Evolutionary conservation across 1,284 basidiomycete species (phyloP).

Genomic region (Porodaedalea pini): DNA sequence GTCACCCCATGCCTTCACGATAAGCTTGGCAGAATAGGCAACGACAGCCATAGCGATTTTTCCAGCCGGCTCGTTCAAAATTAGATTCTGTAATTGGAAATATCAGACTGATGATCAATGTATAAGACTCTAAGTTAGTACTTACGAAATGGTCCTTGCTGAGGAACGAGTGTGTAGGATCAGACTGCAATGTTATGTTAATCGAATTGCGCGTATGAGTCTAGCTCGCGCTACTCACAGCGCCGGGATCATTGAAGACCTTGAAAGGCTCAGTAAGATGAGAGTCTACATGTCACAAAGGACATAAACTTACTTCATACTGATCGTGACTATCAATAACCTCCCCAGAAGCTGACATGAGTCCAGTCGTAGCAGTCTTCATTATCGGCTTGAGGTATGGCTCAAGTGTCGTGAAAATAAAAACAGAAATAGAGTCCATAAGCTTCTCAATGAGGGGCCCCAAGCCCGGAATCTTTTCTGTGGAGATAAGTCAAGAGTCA

Average conservation of each 20-base stretch:
- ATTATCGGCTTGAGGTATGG: constrained; percentile 75
- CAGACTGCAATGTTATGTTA: constrained; percentile 46
- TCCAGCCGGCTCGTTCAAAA: constrained; percentile 79
- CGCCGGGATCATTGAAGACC: constrained; percentile 75
- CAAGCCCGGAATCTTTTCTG: constrained; percentile 70
- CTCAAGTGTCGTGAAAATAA: constrained; percentile 80
- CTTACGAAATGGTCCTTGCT: constrained; percentile 78
- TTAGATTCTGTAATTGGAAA: constrained; percentile 48
- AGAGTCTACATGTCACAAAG: not conserved
- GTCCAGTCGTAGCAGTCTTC: constrained; percentile 58
- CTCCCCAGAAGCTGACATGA: constrained; percentile 63
- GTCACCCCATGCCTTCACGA: constrained; percentile 87
- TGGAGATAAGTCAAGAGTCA: not conserved
- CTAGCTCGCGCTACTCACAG: constrained; percentile 43
- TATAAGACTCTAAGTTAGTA: not conserved
- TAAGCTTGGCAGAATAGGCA: constrained; percentile 53
- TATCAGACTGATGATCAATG: not conserved
- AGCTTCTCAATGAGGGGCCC: constrained; percentile 78
- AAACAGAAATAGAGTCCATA: constrained; percentile 73
- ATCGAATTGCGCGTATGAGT: not conserved
- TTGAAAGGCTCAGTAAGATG: constrained; percentile 22
- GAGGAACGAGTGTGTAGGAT: constrained; percentile 83
- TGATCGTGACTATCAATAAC: constrained; percentile 81
- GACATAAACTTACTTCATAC: constrained; percentile 48
- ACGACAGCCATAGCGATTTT: constrained; percentile 69